Conservation (phyloP, 2,329 filamentous ascomycete species). For the Botrytis paeoniae region DNA sequence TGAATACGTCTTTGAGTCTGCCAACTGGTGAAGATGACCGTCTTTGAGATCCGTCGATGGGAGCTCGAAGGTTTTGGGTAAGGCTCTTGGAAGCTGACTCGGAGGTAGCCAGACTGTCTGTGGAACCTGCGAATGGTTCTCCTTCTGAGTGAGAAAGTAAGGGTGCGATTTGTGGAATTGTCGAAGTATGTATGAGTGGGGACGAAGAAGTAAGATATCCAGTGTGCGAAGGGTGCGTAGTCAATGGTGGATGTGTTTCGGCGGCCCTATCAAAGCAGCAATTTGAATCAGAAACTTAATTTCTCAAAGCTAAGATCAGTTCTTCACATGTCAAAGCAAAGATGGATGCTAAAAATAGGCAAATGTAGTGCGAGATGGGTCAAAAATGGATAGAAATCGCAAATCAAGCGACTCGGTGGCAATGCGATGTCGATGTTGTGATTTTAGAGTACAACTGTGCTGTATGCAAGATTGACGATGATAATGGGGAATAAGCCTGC, state of each 20-base stretch:
- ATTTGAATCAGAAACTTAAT: conserved; percentile 16
- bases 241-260: conserved; percentile 43
- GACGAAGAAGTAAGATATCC: conserved; percentile 68
- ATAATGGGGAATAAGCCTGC: conserved; percentile 6
- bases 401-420: not conserved
- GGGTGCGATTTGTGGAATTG: conserved; percentile 42
- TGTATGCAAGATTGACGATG: conserved; percentile 18
- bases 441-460: conserved; percentile 7
- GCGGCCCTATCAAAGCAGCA: conserved; percentile 15
- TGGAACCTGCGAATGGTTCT: conserved; percentile 35
- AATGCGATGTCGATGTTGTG: conserved; percentile 5
- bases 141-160: conserved; percentile 39
- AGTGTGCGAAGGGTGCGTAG: conserved; percentile 61
- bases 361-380: not conserved
- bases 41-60: conserved; percentile 46
- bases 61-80: conserved; percentile 43
- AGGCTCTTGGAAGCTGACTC: conserved; percentile 37
- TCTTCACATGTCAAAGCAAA: conserved; percentile 15
- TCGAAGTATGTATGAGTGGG: conserved; percentile 59
- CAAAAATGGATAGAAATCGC: not conserved
- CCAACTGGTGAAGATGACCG: conserved; percentile 67
- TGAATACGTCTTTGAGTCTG: conserved; percentile 71
- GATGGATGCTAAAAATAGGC: not conserved
- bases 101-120: conserved; percentile 33
- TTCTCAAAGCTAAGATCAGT: conserved; percentile 6